A percentile compares a stretch with the other conserved stretches of the same genome.
Conservation (phyloP, 1,284 basidiomycete species). For the Meira nashicola region DNA sequence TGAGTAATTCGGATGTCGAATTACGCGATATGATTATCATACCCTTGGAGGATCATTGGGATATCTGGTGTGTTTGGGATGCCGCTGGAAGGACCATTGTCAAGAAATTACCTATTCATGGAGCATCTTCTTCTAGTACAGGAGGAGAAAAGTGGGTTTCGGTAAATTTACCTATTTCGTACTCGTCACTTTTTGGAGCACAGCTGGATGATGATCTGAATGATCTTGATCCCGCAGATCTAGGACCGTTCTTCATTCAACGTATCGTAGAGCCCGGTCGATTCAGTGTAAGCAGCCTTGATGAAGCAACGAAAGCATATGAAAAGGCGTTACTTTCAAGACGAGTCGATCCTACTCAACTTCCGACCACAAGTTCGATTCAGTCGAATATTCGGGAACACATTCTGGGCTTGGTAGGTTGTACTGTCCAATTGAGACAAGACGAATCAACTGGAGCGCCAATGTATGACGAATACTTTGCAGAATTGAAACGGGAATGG, state of each 20-base stretch:
- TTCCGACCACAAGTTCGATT: neutral
- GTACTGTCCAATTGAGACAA: conserved; percentile 23
- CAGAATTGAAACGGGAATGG: conserved; percentile 33
- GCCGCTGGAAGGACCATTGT: conserved; percentile 32
- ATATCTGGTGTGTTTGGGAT: conserved; percentile 47
- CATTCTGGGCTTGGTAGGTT: conserved; percentile 25
- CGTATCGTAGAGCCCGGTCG: conserved; percentile 42
- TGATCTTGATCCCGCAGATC: conserved; percentile 28
- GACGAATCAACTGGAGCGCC: conserved; percentile 28
- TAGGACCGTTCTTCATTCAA: conserved; percentile 33
- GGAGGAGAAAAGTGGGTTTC: conserved; percentile 18
- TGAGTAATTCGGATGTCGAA: conserved; percentile 35
- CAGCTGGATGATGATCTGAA: conserved; percentile 28
- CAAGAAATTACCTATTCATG: conserved; percentile 24
- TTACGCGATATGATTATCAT: conserved; percentile 39
- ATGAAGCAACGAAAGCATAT: conserved; percentile 9
- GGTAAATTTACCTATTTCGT: conserved; percentile 19
- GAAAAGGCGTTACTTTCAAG: neutral
- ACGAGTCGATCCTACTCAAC: neutral
- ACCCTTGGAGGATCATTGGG: conserved; percentile 25
- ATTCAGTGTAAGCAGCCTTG: conserved; percentile 30
- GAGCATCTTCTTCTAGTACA: conserved; percentile 8
- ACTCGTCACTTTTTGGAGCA: conserved; percentile 35
- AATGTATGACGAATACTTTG: conserved; percentile 29
- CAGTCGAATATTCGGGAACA: conserved; percentile 21